These are phyloP conservation scores for Lycium barbarum DNA, from an alignment of 257 asterid species.

Conservation along the genomic window DNA sequence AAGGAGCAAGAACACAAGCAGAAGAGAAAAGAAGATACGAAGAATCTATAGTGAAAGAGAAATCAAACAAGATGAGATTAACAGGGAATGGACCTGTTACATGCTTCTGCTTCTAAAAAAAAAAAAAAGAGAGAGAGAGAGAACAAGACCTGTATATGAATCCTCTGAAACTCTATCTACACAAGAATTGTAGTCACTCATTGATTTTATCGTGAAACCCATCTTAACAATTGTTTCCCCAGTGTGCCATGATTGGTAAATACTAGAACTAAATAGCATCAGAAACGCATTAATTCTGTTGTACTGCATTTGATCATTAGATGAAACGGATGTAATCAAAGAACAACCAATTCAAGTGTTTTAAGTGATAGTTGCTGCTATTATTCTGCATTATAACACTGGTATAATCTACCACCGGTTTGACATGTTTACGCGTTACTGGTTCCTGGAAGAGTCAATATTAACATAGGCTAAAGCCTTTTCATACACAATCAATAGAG, in stretches of 20 bases:
- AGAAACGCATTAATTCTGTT: not conserved
- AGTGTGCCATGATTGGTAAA: not conserved
- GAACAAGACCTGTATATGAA: not conserved
- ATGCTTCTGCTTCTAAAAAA: slow-evolving; percentile 59
- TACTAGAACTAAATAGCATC: not conserved
- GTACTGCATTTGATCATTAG: not conserved
- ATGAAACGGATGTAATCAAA: not conserved
- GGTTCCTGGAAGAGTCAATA: not conserved
- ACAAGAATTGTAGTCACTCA: not conserved
- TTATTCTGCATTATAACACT: not conserved
- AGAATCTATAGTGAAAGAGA: slow-evolving; percentile 55
- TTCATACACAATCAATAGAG: not conserved
- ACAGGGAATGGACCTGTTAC: slow-evolving; percentile 47
- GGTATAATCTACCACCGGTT: not conserved
- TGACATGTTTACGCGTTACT: not conserved
- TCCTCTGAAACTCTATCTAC: not conserved
- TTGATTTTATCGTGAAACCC: not conserved
- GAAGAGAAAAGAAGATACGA: slow-evolving; percentile 58
- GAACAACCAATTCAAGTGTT: not conserved
- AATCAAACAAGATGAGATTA: slow-evolving; percentile 54
- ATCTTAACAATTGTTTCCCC: not conserved
- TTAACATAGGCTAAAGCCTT: not conserved
- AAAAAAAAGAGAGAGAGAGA: not conserved
- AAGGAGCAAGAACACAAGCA: slow-evolving; percentile 56
- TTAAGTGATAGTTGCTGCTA: not conserved